These are phyloP conservation scores for Myxozyma nipponensis DNA, from an alignment of 805 yeast genomes.

Conservation along the genomic window DNA sequence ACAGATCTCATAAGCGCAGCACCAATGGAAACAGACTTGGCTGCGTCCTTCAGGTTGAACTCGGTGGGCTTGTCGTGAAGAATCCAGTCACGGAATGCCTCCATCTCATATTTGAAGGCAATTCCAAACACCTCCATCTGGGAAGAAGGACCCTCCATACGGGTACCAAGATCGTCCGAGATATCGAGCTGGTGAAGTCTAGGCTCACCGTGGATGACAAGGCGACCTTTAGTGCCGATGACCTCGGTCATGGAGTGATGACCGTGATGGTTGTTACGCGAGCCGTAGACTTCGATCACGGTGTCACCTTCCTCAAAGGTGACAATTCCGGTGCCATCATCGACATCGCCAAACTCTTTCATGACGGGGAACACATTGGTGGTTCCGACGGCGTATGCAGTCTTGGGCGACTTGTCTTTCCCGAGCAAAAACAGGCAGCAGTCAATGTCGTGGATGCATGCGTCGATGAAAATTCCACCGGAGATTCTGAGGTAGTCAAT, in stretches of 20 bases:
- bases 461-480: slow-evolving; percentile 32
- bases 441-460: slow-evolving; percentile 30
- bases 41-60: slow-evolving; percentile 28
- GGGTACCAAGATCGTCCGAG: slow-evolving; percentile 23
- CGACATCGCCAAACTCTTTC: slow-evolving; percentile 29
- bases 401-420: slow-evolving; percentile 18
- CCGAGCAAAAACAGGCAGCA: slow-evolving; percentile 27
- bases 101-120: slow-evolving; percentile 20
- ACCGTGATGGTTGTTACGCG: slow-evolving; percentile 29
- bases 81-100: no score
- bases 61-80: slow-evolving; percentile 10
- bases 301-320: slow-evolving; percentile 20
- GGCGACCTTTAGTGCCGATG: slow-evolving; percentile 29
- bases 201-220: slow-evolving; percentile 27
- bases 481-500: no score
- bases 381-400: slow-evolving; percentile 28
- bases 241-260: slow-evolving; percentile 30
- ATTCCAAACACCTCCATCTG: slow-evolving; percentile 19
- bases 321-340: slow-evolving; percentile 29
- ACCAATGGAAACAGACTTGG: slow-evolving; percentile 28
- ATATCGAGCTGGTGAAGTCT: slow-evolving; percentile 12
- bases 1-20: slow-evolving; percentile 19
- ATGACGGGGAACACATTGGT: slow-evolving; percentile 27
- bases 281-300: slow-evolving; percentile 23
- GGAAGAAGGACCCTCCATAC: slow-evolving; percentile 13